These are phyloP conservation scores for Penicillium bovifimosum DNA, from an alignment of 495 filamentous ascomycete genomes.

Conservation along the genomic window DNA sequence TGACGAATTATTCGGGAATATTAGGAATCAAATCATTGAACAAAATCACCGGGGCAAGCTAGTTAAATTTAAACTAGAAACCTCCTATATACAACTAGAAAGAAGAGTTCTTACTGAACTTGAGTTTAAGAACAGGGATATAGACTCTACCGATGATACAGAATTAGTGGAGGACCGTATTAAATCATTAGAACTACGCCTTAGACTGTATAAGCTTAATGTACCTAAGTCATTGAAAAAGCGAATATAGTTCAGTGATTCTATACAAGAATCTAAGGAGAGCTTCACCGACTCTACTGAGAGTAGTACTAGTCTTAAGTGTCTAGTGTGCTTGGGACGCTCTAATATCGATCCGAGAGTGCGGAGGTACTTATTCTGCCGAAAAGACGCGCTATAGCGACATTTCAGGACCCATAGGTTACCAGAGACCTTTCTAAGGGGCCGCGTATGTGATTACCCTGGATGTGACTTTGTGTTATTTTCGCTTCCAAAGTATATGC, in stretches of 20 bases:
- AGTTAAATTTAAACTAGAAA: constrained; percentile 11
- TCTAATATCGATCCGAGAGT: not conserved
- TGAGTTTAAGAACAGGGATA: constrained; percentile 23
- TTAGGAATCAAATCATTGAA: constrained; percentile 20
- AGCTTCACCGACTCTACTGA: no score
- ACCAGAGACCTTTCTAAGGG: not conserved
- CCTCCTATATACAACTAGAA: constrained; percentile 11
- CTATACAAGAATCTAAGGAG: constrained; percentile 2
- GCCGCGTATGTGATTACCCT: not conserved
- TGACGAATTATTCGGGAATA: constrained; percentile 12
- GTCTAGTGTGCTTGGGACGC: constrained; percentile 11
- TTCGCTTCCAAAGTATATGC: no score
- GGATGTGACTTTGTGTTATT: no score
- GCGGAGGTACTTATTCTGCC: not conserved
- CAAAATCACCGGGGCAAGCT: constrained; percentile 11
- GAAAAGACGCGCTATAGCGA: constrained; percentile 10
- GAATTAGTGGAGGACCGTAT: constrained; percentile 21
- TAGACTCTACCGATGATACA: constrained; percentile 10
- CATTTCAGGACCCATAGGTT: constrained; percentile 11
- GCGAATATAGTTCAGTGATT: constrained; percentile 6
- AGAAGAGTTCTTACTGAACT: constrained; percentile 16
- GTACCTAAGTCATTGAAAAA: constrained; percentile 10
- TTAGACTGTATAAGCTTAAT: constrained; percentile 14
- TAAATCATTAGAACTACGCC: constrained; percentile 16
- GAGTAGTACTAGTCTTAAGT: constrained; percentile 12